Evolutionary conservation across 768 basidiomycete species (phyloP).

Genomic region (Lentinula edodes): DNA sequence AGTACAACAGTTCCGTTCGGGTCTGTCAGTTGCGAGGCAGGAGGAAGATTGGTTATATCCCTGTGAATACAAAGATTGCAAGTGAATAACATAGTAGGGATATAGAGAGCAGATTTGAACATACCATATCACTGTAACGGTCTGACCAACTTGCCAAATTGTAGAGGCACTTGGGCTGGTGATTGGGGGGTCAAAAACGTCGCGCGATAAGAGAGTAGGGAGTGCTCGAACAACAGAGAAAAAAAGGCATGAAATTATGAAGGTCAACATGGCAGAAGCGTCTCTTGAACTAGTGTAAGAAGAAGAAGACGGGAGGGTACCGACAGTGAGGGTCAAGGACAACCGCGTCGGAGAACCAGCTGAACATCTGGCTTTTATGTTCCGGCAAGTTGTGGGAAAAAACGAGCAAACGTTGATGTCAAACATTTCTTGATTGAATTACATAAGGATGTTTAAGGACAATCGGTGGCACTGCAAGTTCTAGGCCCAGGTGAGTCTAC

Average conservation of each 20-base stretch:
- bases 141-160: slow-evolving; percentile 39
- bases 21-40: slow-evolving; percentile 41
- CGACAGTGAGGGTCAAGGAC: neutral
- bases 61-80: slow-evolving; percentile 21
- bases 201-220: slow-evolving; percentile 23
- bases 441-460: neutral
- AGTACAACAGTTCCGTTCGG: slow-evolving; percentile 45
- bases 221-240: slow-evolving; percentile 16
- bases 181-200: slow-evolving; percentile 45
- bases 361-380: slow-evolving; percentile 10
- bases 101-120: slow-evolving; percentile 1
- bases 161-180: slow-evolving; percentile 33
- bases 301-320: neutral
- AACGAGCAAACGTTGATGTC: too few relatives aligned
- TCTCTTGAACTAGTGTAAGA: neutral
- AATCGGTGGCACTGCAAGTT: neutral
- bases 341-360: neutral
- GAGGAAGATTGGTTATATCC: slow-evolving; percentile 45
- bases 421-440: too few relatives aligned
- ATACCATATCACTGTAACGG: slow-evolving; percentile 48
- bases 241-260: slow-evolving; percentile 13
- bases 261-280: slow-evolving; percentile 13
- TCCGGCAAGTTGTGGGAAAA: neutral
- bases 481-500: too few relatives aligned
- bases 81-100: neutral